A percentile compares a stretch with the other conserved stretches of the same genome.
Evolutionary conservation across 2,329 filamentous ascomycete genomes (phyloP).

Genomic region (Penicillium sclerotigenum): DNA sequence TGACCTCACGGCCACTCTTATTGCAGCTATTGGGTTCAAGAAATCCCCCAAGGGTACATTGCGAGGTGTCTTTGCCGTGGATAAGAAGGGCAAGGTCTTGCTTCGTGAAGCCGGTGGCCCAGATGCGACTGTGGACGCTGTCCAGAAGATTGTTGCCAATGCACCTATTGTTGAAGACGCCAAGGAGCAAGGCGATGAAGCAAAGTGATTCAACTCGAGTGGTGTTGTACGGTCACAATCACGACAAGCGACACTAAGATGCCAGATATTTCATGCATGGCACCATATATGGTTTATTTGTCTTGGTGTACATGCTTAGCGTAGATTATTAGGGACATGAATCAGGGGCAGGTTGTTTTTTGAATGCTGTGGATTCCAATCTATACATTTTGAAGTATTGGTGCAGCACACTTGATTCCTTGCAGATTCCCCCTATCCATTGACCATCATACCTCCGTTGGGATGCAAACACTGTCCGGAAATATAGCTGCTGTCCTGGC

Average conservation of each 20-base stretch:
- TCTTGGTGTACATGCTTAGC: neutral
- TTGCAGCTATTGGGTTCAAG: conserved; percentile 83
- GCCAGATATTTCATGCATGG: neutral
- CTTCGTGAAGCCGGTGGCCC: conserved; percentile 73
- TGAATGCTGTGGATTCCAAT: neutral
- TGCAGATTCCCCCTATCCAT: conserved; percentile 35
- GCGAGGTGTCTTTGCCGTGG: conserved; percentile 82
- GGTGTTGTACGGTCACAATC: neutral
- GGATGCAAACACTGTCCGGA: conserved; percentile 69
- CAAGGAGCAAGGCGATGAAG: conserved; percentile 9
- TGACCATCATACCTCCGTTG: conserved; percentile 58
- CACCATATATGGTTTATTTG: neutral
- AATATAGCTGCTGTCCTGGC: conserved; percentile 68
- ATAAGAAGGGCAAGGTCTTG: conserved; percentile 77
- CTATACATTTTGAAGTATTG: neutral
- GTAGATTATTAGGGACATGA: neutral
- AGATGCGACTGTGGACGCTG: conserved; percentile 70
- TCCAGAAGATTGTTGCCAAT: conserved; percentile 65
- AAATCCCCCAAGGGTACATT: conserved; percentile 77
- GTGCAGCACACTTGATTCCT: neutral
- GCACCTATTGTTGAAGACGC: conserved; percentile 23
- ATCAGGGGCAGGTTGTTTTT: neutral
- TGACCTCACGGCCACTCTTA: conserved; percentile 71
- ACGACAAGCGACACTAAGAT: conserved; percentile 2
- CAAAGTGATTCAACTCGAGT: neutral